Evolutionary conservation across 805 yeast genomes (phyloP), one percentile per base, ranked within the genome.

Genomic region (Priceomyces haplophilus): DNA sequence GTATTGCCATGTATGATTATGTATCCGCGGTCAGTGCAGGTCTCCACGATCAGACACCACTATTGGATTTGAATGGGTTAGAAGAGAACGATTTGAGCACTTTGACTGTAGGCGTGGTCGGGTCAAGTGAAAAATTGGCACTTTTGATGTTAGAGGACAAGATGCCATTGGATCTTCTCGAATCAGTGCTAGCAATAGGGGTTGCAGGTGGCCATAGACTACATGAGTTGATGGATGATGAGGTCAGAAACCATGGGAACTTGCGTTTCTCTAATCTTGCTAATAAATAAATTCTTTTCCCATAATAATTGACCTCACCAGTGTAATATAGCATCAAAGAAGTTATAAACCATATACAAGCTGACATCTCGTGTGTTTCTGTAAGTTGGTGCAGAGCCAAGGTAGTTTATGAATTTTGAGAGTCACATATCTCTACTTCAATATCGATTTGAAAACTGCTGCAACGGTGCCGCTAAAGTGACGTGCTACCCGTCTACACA

Each of bases 1-100:
- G 98, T 38, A 83, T 93, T 36, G 85, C 97, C 4, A 83, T 93
- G 84, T 85, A 84, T 57, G 98, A 93, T 59, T 90, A 88, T 58
- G 84, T 91, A 12, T 78, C 88, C 42, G 81, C 95, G 1, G 77
- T 88, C 12, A 76, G 84, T 21, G 85, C 89, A 4, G 97, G 97
- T 0, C 64, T 87, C 16, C 82, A 80, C 54, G 96, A 88, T 52
- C 82, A 78, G 34, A 65, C 72, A 5, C 89, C 96, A 11, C 67
- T 93, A 44, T 69, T 93, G 37, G 99, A 91, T 59, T 75, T 90
- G 45, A 88, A 87, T 59, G 72, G 82, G 7, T 59, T 86, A 47
- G 99, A 93, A 62, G 97, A 88, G 58, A 73, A 69, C 44, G 97
- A 89, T 49, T 76, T 91, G 72, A 81, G 96, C 42, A 76, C 76